phyloP scores from a whole-genome alignment of 148 eudicot species.

The Vaccinium vitisidaea region DNA sequence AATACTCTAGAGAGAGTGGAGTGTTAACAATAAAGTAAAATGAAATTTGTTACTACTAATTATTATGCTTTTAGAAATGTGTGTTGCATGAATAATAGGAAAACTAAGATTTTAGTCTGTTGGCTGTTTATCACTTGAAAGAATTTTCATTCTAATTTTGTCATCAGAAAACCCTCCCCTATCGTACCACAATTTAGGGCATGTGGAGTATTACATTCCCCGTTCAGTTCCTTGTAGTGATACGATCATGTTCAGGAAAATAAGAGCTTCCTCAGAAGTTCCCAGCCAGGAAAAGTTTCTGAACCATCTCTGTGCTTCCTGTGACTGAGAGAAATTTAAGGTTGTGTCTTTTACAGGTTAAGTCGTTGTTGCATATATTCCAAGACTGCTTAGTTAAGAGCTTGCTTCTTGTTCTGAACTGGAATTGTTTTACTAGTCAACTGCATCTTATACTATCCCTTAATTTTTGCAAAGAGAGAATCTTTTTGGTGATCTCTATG shows the following conservation, averaged over 20 bases:
- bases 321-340: background rate
- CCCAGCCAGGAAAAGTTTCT: background rate
- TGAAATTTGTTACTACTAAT: background rate
- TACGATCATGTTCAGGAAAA: background rate
- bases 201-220: background rate
- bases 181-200: background rate
- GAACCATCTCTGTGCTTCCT: constrained; percentile 6
- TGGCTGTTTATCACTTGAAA: background rate
- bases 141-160: background rate
- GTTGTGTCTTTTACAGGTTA: background rate
- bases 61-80: background rate
- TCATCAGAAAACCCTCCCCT: background rate
- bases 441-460: background rate
- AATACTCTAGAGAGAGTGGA: background rate
- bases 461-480: background rate
- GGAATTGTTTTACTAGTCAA: background rate
- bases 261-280: background rate
- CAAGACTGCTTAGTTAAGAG: background rate
- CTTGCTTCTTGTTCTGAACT: background rate
- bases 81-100: background rate
- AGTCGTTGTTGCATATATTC: background rate
- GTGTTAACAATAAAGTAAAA: background rate
- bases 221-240: background rate
- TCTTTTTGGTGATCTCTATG: background rate
- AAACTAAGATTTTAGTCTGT: background rate